Evolutionary conservation across 78 protist genomes (phyloP), one percentile per base, ranked within the genome.

Genomic region (Pelomyxa schiedti): DNA sequence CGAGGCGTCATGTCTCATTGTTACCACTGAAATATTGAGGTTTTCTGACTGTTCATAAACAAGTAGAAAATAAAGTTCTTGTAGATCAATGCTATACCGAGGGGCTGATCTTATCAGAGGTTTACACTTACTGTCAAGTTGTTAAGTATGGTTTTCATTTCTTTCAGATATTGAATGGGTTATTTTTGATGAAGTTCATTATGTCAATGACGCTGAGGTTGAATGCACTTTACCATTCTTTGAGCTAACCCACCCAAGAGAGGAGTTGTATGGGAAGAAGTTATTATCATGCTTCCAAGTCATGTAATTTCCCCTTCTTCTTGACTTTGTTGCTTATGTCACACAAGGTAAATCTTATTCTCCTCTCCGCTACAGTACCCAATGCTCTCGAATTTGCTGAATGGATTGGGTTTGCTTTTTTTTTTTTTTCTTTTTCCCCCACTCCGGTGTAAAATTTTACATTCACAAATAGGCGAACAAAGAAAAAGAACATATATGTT

Each of bases 201-300:
- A 7, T 41, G 72, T 84, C 42, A 37, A 63, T 28, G 74, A 77
- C 75, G 9, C 5, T 24, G 82, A 76, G n/a, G n/a, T n/a, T n/a
- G n/a, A n/a, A n/a, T n/a, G n/a, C n/a, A n/a, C n/a, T n/a, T n/a
- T n/a, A n/a, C n/a, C n/a, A n/a, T n/a, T n/a, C n/a, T n/a, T n/a
- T n/a, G n/a, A n/a, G n/a, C n/a, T n/a, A n/a, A n/a, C n/a, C n/a
- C n/a, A n/a, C 0, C 26, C 3, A 78, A 81, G 76, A 85, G 98
- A 30, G 98, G 98, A 36, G 96, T 94, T 1, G 98, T 95, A 26
- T 95, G 98, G 98, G 98, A 95, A 42, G 98, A 95, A 69, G 84
- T 76, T 6, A 88, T 95, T 67, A 94, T 94, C 52, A 58, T 95
- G 85, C 77, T 95, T 26, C 97, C 98, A 1, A 79, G 36, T 0